A percentile compares a stretch with the other conserved stretches of the same genome.
phyloP scores from a whole-genome alignment of 2,329 filamentous ascomycete species.

The Diplodia mutila region DNA sequence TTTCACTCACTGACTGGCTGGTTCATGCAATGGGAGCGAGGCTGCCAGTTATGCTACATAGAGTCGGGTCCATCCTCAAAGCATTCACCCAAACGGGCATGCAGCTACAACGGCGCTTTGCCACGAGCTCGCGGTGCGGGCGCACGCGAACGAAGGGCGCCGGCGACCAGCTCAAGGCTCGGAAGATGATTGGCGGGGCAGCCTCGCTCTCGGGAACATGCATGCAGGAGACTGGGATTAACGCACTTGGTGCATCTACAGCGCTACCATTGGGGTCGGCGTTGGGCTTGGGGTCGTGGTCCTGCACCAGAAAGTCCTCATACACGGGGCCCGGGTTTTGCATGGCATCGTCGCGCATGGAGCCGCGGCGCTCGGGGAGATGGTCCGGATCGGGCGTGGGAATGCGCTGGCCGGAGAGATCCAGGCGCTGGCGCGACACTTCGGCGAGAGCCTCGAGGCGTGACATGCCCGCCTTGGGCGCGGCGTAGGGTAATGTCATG shows the following conservation, averaged over 20 bases:
- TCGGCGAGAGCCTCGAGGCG: conserved; percentile 86
- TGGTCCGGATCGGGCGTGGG: conserved; percentile 33
- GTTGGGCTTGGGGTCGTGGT: conserved; percentile 32
- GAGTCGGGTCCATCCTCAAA: not conserved
- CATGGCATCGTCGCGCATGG: conserved; percentile 25
- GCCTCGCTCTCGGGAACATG: conserved; percentile 5
- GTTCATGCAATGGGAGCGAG: not conserved
- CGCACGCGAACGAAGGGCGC: not conserved
- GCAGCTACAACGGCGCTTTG: not conserved
- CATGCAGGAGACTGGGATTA: conserved; percentile 15
- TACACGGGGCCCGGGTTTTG: conserved; percentile 32
- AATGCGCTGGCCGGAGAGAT: conserved; percentile 55
- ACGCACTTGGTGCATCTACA: conserved; percentile 23
- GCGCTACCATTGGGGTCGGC: conserved; percentile 24
- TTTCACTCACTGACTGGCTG: not conserved
- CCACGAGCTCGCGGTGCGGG: not conserved
- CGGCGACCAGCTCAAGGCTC: not conserved
- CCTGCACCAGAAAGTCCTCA: conserved; percentile 45
- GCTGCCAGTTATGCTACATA: not conserved
- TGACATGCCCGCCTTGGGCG: conserved; percentile 67
- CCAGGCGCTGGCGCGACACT: conserved; percentile 75
- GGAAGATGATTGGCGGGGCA: conserved; percentile 9
- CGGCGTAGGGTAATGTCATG: conserved; percentile 48
- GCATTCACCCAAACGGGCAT: conserved; percentile 10
- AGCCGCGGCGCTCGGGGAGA: conserved; percentile 32